Percentiles rank a stretch among this genome's conserved stretches.
These are phyloP conservation scores for Raffaelea ambrosiae DNA, from an alignment of 2,329 filamentous ascomycete genomes.

Conservation along the genomic window DNA sequence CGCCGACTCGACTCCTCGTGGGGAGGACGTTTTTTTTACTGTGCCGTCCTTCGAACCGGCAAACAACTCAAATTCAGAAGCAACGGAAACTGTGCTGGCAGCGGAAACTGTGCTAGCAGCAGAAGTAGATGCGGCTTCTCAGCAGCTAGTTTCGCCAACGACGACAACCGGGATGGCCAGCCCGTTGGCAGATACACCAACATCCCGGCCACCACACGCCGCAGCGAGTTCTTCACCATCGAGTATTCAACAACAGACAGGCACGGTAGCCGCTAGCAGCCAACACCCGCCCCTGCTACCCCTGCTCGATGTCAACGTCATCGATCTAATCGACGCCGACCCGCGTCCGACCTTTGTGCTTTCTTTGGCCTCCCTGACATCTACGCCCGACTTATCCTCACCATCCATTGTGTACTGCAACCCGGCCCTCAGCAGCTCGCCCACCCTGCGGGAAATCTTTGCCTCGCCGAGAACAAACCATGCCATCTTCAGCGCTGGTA, in stretches of 20 bases:
- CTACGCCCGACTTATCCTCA: not conserved
- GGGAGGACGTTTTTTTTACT: too few relatives aligned
- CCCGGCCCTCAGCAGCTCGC: conserved; percentile 16
- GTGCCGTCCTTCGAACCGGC: too few relatives aligned
- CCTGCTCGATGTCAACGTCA: conserved; percentile 17
- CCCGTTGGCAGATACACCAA: not conserved
- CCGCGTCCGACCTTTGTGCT: conserved; percentile 27
- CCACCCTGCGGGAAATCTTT: conserved; percentile 11
- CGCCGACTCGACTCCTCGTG: too few relatives aligned
- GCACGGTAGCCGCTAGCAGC: not conserved
- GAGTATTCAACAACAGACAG: too few relatives aligned
- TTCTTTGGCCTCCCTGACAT: not conserved
- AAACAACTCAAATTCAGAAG: too few relatives aligned
- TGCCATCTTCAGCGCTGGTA: conserved; percentile 17
- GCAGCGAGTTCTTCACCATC: not conserved
- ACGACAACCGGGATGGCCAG: too few relatives aligned
- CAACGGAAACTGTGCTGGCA: too few relatives aligned
- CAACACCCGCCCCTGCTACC: not conserved
- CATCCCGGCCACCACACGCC: not conserved
- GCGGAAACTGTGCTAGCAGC: too few relatives aligned
- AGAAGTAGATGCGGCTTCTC: too few relatives aligned
- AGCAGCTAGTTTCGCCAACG: too few relatives aligned
- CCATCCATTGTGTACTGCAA: conserved; percentile 18
- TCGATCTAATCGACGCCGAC: conserved; percentile 30
- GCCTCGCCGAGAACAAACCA: conserved; percentile 8